These are phyloP conservation scores for Diplodia seriata DNA, from an alignment of 2,329 filamentous ascomycete species.

Conservation along the genomic window DNA sequence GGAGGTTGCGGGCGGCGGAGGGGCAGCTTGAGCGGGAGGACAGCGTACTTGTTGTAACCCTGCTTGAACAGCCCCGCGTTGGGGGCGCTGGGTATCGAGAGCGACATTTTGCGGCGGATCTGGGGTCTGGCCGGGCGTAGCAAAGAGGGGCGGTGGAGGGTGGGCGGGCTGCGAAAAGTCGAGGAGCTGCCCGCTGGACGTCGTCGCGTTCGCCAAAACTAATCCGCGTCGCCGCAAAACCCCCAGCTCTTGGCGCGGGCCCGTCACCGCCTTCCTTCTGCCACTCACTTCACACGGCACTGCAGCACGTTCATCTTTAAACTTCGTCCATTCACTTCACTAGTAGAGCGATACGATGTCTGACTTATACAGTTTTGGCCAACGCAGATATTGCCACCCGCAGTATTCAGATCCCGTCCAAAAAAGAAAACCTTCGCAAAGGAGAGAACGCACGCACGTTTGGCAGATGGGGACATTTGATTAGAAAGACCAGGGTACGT, in stretches of 20 bases:
- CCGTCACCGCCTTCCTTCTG: slow-evolving; percentile 18
- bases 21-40: slow-evolving; percentile 34
- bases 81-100: slow-evolving; percentile 92
- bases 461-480: slow-evolving; percentile 21
- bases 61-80: slow-evolving; percentile 94
- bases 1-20: slow-evolving; percentile 35
- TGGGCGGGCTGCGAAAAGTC: slow-evolving; percentile 29
- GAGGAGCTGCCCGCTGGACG: slow-evolving; percentile 18
- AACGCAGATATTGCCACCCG: slow-evolving; percentile 19
- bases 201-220: slow-evolving; percentile 32
- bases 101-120: slow-evolving; percentile 72
- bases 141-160: slow-evolving; percentile 2
- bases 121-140: slow-evolving; percentile 1
- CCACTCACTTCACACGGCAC: background rate
- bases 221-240: slow-evolving; percentile 20
- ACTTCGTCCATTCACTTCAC: slow-evolving; percentile 20
- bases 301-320: background rate
- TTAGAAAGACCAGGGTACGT: slow-evolving; percentile 13
- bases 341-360: slow-evolving; percentile 9
- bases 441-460: slow-evolving; percentile 25
- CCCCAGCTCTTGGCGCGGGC: slow-evolving; percentile 16
- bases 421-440: slow-evolving; percentile 26
- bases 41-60: slow-evolving; percentile 88
- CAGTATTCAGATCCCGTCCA: slow-evolving; percentile 20
- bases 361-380: slow-evolving; percentile 18